Evolutionary conservation across 2,329 filamentous ascomycete species (phyloP), one percentile per base, ranked within the genome.

Genomic region (Meredithiella fracta): DNA sequence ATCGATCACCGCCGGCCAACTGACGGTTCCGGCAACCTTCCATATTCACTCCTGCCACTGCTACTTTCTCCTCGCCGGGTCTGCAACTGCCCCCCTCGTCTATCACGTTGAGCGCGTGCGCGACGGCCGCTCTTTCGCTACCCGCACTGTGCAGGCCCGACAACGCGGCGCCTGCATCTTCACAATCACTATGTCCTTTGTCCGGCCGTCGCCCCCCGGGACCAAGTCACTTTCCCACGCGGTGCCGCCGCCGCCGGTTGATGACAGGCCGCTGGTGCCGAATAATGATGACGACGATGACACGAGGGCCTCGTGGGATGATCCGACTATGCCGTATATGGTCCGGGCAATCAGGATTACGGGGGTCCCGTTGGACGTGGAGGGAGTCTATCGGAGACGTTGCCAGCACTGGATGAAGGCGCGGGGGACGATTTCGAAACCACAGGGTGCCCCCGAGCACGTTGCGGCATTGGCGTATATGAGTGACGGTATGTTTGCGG

Each of bases 41-140:
- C 78, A 82, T 59, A 81, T 92, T 52, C 92, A 98, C 73, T 91
- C 85, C 65, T 96, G 94, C 85, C 92, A 98, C 76, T 97, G 92
- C 78, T 98, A 97, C 73, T 98, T 98, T 68, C 82, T 98, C 34
- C 81, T 97, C 1, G 90, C 91, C 3, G 92, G 92, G 26, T 86
- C 91, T 65, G 76, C 80, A 11, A 80, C 85, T 59, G 83, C 92
- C 17, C 91, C 92, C 31, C 85, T 97, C 61, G 76, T 96, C 60
- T 97, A 95, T 72, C 87, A 96, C 66, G 92, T 98, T 50, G 92
- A 97, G 72, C 80, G 86, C 54, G 88, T 98, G 51, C 83, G 92
- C 56, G 88, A 94, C 66, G 92, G 92, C 7, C 82, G 84, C 59
- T 90, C 85, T 53, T 98, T 90, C 67, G 83, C 87, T 55, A 97